Base-by-base conservation (phyloP, 2,329 filamentous ascomycete species). In the Cytospora piceicola region DNA sequence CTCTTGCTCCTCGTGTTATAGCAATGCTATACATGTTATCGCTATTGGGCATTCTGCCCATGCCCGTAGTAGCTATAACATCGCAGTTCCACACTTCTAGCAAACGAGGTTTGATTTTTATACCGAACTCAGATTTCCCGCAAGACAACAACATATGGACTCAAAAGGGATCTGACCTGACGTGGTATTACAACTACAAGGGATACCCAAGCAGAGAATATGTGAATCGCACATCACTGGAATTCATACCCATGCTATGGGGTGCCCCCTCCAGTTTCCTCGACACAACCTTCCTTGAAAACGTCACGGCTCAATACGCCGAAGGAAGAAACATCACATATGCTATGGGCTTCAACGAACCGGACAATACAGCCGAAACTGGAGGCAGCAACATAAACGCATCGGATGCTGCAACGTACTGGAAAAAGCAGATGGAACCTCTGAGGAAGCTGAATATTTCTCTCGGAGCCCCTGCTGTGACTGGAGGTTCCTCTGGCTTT, bases 181-280 rank as follows among this genome's bases (percentile, higher is more conserved):
- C 59, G 24, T 61, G 59, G 59, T 61, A 61, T 32, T 61, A 61
- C 59, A 61, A 61, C 34, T 61, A 61, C 59, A 61, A 61, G 59
- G 22, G 32, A 30, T 61, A 61, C 49, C 59, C 59, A 20, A 61
- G 27, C 32, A n/a, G 27, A n/a, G 59, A 61, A 42, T 61, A 61
- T 39, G 30, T 61, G 20, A 61, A 61, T 20, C 9, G 54, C 6
- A 39, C 59, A 29, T 39, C 59, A n/a, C 59, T 61, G 7, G 59
- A 54, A 22, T 61, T 61, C 30, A 36, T 61, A 36, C 59, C 59
- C 49, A 61, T 61, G 59, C 20, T 61, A 34, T 61, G 59, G 59
- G 59, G 59, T 53, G 59, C 59, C 20, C 59, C 59, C 20, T 61
- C 59, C n/a, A 61, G 59, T 53, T 61, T 61, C 49, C 55, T 29